Base-by-base conservation (phyloP, 805 yeast species). In the Brettanomyces bruxellensis region DNA sequence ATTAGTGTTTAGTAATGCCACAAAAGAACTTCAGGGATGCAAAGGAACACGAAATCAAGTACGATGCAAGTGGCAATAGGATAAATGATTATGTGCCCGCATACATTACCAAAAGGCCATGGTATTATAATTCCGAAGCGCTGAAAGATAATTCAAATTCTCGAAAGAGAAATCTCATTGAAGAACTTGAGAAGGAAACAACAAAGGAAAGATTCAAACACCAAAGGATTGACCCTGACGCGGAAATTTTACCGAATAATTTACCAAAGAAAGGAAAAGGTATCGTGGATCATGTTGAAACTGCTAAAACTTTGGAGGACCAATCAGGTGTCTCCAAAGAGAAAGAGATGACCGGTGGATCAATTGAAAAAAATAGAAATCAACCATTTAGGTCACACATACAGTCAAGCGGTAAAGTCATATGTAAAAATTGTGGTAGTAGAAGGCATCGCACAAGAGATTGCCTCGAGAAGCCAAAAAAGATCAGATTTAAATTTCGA, bases 401-500 rank as follows among this genome's bases (percentile, higher is more conserved):
- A 14, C 5, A 11, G 40, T 39, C 25, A 18, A 30, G 25, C 14
- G 41, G 42, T 9, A 40, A 12, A 35, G 23, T 35, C 14, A 67
- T 63, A 2, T 81, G 86, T 55, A 66, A 64, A n/a, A 79, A 79
- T 52, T 81, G 86, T 58, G 85, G 86, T 1, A 70, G 73, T 23
- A 51, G 61, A 34, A 69, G 67, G 14, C 87, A 81, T 59, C 54
- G 58, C 30, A 65, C 68, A 34, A 64, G 60, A 41, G 86, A 81
- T 47, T 81, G 87, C 58, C 53, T 81, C 41, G 86, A 80, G 51
- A 68, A 73, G 43, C 84, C 85, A 4, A 58, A 71, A 34, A 70
- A 70, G 45, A 61, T 71, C 18, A 64, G 58, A 30, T 70, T 56
- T 58, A 56, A 57, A 43, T 59, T 55, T 53, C 57, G 57, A 49